Base-by-base conservation (phyloP, 2,329 filamentous ascomycete species). In the Aureobasidium sp. region DNA sequence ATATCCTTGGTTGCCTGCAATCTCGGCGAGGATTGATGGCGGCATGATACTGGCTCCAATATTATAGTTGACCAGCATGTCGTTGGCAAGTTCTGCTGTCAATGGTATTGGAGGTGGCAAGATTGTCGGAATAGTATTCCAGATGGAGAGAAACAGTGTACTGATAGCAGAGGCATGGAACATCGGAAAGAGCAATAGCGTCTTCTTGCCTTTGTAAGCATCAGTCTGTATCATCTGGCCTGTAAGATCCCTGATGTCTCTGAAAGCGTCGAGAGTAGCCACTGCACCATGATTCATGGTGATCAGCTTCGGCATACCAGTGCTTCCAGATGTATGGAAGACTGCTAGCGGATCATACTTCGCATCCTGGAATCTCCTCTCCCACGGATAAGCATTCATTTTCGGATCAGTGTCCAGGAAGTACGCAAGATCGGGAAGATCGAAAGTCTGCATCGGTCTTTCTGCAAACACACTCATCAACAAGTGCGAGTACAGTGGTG, bases 251-350 rank as follows among this genome's bases (percentile, higher is more conserved):
- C 74, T 74, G 0, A 77, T 68, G 1, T 75, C 63, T 11, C 72
- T 67, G 2, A 76, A 66, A 0, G 73, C 72, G 65, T 79, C 76
- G 67, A 76, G 70, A 0, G 74, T 72, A 0, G 68, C 67, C 15
- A 75, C 56, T 22, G 69, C 64, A 7, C 64, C 68, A 62, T 79
- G 71, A 3, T 71, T 70, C 67, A 70, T 70, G 0, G 65, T 57
- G 14, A 78, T 73, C 0, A 74, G 73, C 49, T 78, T 78, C 2
- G 75, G 76, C 0, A 75, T 58, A 2, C 77, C 76, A 5, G 77
- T 79, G 1, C 74, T 73, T 3, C 77, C 77, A 3, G 75, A 78
- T 0, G 77, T 77, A 56, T 78, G 77, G 1, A 77, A 59, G n/a
- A 74, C 68, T 22, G 73, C 69, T 6, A 77, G 73, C 0, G 73